Base-by-base conservation (phyloP, 768 basidiomycete species). In the Russula foetens region DNA sequence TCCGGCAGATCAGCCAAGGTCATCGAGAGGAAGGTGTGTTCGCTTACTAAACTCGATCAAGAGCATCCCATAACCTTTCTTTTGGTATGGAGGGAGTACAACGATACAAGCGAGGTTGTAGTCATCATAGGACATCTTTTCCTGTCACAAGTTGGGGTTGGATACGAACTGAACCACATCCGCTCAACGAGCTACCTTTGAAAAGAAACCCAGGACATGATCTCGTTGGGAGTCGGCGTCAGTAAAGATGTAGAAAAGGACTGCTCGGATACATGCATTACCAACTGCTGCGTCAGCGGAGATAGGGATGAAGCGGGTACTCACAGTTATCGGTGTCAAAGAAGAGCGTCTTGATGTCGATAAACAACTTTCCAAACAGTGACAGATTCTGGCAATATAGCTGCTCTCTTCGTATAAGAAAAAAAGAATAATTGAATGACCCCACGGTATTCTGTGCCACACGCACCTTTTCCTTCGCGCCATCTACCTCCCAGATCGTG, bases 91-190 rank as follows among this genome's bases (percentile, higher is more conserved):
- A 2, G 97, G 97, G 44, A 99, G 82, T 7, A 90, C 91, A 66
- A 98, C 86, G 67, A 99, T 99, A 72, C 92, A 95, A 3, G 96
- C 96, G 9, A 99, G 81, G 69, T 99, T 99, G 75, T 95, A 97
- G 67, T 96, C 91, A 67, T 99, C 97, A 64, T 93, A 96, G 1
- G 95, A 96, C 33, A 88, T 71, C 71, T 98, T 98, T 75, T 99
- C 97, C 91, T 88, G 69, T 7, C 7, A 29, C 46, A 24, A 17
- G 28, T 54, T n/a, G 21, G 19, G 48, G 43, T 51, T 38, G 21
- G 24, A 26, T 23, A 24, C 35, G 1, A 19, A n/a, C 19, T 21
- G n/a, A n/a, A 23, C 7, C 26, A n/a, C 45, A 14, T 33, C 19
- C 1, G 23, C 41, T 7, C 33, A 38, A 45, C 19, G 24, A 64